phyloP scores from a whole-genome alignment of 768 basidiomycete species.

The Pleurotus eryngii region DNA sequence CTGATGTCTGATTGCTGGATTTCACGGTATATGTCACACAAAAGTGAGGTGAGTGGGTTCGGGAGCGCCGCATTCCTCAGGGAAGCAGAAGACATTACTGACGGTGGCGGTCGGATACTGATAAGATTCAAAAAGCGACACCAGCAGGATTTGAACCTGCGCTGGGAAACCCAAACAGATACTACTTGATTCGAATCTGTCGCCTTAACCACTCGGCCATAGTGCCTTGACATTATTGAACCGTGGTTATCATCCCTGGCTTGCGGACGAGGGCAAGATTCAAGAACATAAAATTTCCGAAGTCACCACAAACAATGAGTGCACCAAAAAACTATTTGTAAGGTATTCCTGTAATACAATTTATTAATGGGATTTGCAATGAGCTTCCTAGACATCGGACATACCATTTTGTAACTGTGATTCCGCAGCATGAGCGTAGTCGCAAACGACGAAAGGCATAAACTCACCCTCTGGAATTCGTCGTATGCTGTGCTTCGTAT shows the following conservation, averaged over 20 bases:
- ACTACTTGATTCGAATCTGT: slow-evolving; percentile 52
- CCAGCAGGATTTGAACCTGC: slow-evolving; percentile 37
- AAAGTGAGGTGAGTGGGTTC: no score
- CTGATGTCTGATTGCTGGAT: no score
- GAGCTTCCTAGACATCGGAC: slow-evolving; percentile 7
- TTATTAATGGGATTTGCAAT: background rate
- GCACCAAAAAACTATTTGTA: slow-evolving; percentile 31
- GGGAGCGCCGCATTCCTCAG: no score
- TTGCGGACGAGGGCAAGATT: no score
- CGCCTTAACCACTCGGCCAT: slow-evolving; percentile 81
- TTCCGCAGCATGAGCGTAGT: slow-evolving; percentile 1
- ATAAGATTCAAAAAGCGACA: slow-evolving; percentile 18
- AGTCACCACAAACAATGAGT: no score
- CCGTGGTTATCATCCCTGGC: background rate
- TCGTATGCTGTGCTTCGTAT: slow-evolving; percentile 92
- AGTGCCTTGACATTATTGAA: slow-evolving; percentile 26
- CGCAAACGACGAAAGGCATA: background rate
- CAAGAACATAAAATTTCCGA: no score
- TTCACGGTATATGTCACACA: no score
- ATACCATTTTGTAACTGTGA: slow-evolving; percentile 37
- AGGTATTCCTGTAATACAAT: slow-evolving; percentile 32
- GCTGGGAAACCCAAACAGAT: slow-evolving; percentile 29
- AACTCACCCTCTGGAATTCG: slow-evolving; percentile 84
- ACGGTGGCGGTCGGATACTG: background rate
- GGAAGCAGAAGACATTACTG: no score